Evolutionary conservation across 164 flowering plant species (phyloP), one percentile per base, ranked within the genome.

Genomic region (Kingdonia uniflora): DNA sequence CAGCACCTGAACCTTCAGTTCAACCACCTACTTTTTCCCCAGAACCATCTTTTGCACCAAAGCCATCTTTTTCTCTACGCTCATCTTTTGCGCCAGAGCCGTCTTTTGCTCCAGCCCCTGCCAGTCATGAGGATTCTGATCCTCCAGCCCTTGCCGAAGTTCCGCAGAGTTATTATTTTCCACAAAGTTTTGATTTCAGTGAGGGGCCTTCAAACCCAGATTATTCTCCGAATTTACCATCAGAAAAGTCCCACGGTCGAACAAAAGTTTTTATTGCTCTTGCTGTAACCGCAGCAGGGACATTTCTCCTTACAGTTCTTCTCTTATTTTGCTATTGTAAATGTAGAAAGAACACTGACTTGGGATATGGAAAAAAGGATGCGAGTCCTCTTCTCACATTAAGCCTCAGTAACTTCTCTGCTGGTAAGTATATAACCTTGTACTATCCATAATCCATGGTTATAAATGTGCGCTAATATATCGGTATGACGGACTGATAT

Each of bases 371-470:
- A 19, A 69, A 43, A 64, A 87, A 78, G 74, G 99, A 94, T 69
- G 87, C 85, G 33, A 81, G 80, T 64, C 97, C 99, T 47, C 84
- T 94, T 60, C 88, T 94, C 44, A 67, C 78, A 67, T 49, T 89
- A 66, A 85, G 95, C 72, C 22, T 73, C 45, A 80, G 75, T 50
- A 79, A 84, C 44, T 74, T 59, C 60, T 82, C 96, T 55, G 58
- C 60, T 56, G 87, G 97, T 83, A 29, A 29, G 35, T 29, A 8
- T 29, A 3, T 29, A 29, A 29, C 35, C 35, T 29, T 29, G 8
- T 3, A 29, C 8, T 29, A 3, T 29, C 35, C 4, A 29, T 29
- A 29, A 3, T 3, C 35, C 35, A 29, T 29, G 4, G n/a, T 29
- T 4, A 29, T 29, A 29, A 29, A 29, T 29, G 4, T 29, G 35